Evolutionary conservation across 2,329 filamentous ascomycete genomes (phyloP).

Genomic region (Sporothrix protearum): DNA sequence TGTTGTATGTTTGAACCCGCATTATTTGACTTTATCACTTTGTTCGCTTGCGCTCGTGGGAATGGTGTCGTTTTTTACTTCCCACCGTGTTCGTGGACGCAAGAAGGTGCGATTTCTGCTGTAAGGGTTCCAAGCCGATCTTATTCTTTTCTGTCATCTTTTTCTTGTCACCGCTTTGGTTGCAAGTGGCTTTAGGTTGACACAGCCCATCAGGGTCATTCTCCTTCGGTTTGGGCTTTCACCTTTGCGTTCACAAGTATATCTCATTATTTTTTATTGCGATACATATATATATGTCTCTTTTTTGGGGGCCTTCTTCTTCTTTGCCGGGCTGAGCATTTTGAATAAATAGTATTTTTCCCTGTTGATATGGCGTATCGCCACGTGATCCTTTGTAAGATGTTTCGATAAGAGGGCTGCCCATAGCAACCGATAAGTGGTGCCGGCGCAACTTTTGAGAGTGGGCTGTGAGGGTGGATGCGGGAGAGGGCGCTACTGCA

Average conservation of each 20-base stretch:
- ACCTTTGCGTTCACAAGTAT: too few species aligned
- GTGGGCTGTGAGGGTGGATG: neutral
- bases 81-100: neutral
- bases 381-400: neutral
- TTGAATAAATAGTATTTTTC: too few species aligned
- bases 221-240: too few species aligned
- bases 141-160: neutral
- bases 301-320: too few species aligned
- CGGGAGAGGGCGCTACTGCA: slow-evolving; percentile 4
- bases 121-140: neutral
- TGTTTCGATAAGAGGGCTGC: neutral
- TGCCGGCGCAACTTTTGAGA: neutral
- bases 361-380: neutral
- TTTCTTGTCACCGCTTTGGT: too few species aligned
- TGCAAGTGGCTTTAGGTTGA: too few species aligned
- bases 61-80: neutral
- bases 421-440: neutral
- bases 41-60: neutral
- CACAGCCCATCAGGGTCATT: too few species aligned
- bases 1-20: neutral
- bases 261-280: too few species aligned
- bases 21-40: neutral
- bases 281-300: too few species aligned
- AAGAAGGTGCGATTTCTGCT: neutral
- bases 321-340: too few species aligned